Conservation (phyloP, 2,329 filamentous ascomycete species). For the Aspergillus puulaauensis region DNA sequence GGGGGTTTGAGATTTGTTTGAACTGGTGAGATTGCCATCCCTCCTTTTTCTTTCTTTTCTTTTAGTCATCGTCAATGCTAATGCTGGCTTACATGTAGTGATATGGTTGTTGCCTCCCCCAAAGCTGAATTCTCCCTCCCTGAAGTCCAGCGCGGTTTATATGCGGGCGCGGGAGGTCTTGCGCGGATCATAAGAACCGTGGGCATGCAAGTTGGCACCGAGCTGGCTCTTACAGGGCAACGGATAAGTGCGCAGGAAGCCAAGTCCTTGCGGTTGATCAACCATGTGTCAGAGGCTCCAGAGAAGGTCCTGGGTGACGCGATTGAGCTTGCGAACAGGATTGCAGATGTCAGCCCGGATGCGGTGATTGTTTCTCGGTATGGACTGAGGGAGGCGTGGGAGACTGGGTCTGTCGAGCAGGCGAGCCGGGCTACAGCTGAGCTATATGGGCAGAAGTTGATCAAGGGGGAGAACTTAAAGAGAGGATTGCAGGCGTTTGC, state of each 20-base stretch:
- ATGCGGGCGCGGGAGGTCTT: conserved; percentile 69
- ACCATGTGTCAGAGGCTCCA: conserved; percentile 62
- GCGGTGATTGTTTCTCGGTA: conserved; percentile 69
- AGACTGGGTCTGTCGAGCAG: conserved; percentile 61
- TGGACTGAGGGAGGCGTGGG: conserved; percentile 70
- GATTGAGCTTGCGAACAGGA: conserved; percentile 57
- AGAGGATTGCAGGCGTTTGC: conserved; percentile 64
- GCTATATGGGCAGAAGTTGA: conserved; percentile 78
- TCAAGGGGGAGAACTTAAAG: conserved; percentile 90
- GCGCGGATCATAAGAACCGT: conserved; percentile 67
- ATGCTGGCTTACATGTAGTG: conserved; percentile 46
- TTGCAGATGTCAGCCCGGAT: conserved; percentile 62
- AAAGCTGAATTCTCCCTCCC: conserved; percentile 66
- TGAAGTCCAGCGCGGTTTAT: conserved; percentile 69
- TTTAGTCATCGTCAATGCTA: neutral
- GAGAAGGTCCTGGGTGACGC: conserved; percentile 77
- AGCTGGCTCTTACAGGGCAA: conserved; percentile 68
- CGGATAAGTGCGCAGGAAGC: conserved; percentile 61
- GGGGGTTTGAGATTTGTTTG: conserved; percentile 83
- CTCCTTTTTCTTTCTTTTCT: neutral
- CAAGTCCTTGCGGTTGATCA: conserved; percentile 64
- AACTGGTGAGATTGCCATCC: conserved; percentile 62
- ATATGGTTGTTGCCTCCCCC: conserved; percentile 64
- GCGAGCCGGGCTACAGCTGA: conserved; percentile 78
- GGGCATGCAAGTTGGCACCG: conserved; percentile 66